Percentiles rank a stretch among this genome's conserved stretches.
Evolutionary conservation across 2,329 filamentous ascomycete species (phyloP).

Genomic region (Colletotrichum sansevieriae): DNA sequence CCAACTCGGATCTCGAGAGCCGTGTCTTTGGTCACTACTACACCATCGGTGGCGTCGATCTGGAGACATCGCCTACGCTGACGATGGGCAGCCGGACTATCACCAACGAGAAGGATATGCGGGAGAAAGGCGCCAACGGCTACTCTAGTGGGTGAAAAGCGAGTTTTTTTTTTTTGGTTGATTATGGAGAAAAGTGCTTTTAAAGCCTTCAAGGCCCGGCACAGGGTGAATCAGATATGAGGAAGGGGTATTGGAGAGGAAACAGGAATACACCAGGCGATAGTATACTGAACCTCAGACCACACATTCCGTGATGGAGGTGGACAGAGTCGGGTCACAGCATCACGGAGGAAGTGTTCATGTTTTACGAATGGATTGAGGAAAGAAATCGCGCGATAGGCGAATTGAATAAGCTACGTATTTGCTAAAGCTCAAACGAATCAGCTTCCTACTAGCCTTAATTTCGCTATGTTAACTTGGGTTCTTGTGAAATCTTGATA

Average conservation of each 20-base stretch:
- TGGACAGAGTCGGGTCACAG: too few species aligned
- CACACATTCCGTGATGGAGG: too few species aligned
- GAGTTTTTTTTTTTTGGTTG: neutral
- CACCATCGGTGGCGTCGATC: slow-evolving; percentile 42
- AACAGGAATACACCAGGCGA: neutral
- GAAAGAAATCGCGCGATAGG: too few species aligned
- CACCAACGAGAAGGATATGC: slow-evolving; percentile 41
- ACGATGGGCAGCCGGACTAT: slow-evolving; percentile 39
- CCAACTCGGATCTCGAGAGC: slow-evolving; percentile 48
- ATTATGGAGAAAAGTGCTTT: neutral
- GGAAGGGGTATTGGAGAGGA: neutral
- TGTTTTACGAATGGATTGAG: too few species aligned
- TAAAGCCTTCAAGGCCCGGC: neutral
- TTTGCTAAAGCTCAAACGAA: too few species aligned
- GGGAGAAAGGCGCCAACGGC: slow-evolving; percentile 38
- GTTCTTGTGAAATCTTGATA: too few species aligned
- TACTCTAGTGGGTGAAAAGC: slow-evolving; percentile 34
- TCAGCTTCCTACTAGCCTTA: too few species aligned
- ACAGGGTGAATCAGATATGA: neutral
- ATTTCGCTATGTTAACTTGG: too few species aligned
- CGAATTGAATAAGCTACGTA: too few species aligned
- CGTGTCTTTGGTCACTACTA: slow-evolving; percentile 52
- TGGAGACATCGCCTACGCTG: slow-evolving; percentile 35
- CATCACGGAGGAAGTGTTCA: too few species aligned
- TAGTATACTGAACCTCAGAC: too few species aligned